Evolutionary conservation across 192 early-diverging fungal genomes (phyloP), one percentile per base, ranked within the genome.

Genomic region (Gamsiella multidivaricata): DNA sequence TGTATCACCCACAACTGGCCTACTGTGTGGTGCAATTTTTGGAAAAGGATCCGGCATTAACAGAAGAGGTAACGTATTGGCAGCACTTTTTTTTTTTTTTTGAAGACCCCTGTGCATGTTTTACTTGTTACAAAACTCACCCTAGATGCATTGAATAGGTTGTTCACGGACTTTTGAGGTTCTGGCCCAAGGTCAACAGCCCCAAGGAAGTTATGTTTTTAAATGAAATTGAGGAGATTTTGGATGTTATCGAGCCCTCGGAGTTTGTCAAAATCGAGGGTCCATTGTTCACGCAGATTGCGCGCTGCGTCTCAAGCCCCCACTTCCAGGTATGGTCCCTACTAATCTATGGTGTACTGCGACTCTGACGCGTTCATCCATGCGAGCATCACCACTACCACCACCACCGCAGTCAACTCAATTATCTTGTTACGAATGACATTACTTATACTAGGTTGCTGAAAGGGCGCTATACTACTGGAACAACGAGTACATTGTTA

Each of bases 171-270:
- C 81, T 99, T 52, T 82, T 99, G 67, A 89, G 95, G 29, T 98
- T 88, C 81, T 99, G 98, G 98, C 98, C 98, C 54, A 98, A 97
- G 82, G 95, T 99, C 46, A 99, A 98, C 86, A 95, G 93, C 69
- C 95, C 96, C 15, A 99, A 99, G 82, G 97, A 99, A 84, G 95
- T 98, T 62, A 97, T 99, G 96, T 99, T 97, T 83, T 86, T 99
- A 70, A 96, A 94, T 81, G 98, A 99, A 81, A 86, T 98, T 43
- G 98, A 99, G 72, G 96, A 97, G 66, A 96, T 99, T 26, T 76
- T 99, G 86, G 95, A 97, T 80, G 92, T 96, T 1, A 95, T 94
- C 51, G 97, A 99, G 70, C 94, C 93, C 3, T 83, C 88, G 42
- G 94, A 98, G 80, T 99, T 98, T 81, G 83, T 90, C 49, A 94